These are phyloP conservation scores for Hapsidospora chrysogenum DNA, from an alignment of 495 filamentous ascomycete species.

Conservation along the genomic window DNA sequence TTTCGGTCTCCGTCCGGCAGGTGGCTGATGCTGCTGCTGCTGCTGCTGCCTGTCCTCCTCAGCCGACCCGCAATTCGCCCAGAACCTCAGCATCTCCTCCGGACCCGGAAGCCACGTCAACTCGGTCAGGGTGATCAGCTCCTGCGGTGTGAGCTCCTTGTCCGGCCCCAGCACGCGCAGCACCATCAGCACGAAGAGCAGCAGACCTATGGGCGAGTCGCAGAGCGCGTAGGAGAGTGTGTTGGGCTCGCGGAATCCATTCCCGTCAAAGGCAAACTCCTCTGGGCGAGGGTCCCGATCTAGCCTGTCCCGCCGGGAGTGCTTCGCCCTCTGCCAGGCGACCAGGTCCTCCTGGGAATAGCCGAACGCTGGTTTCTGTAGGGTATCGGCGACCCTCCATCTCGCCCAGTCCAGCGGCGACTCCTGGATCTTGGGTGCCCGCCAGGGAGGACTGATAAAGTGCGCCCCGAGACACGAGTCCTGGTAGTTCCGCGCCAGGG, in stretches of 20 bases:
- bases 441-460: constrained; percentile 32
- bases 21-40: constrained; percentile 7
- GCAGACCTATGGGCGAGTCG: constrained; percentile 33
- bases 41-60: constrained; percentile 6
- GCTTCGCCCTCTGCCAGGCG: constrained; percentile 1
- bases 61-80: constrained; percentile 15
- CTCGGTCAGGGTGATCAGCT: constrained; percentile 27
- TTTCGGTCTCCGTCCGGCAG: constrained; percentile 8
- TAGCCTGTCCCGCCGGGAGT: neutral
- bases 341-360: constrained; percentile 22
- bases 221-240: constrained; percentile 34
- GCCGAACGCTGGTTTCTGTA: constrained; percentile 20
- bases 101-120: constrained; percentile 33
- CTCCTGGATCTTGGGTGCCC: constrained; percentile 13
- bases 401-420: constrained; percentile 23
- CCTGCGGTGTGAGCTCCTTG: constrained; percentile 17
- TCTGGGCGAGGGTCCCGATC: neutral
- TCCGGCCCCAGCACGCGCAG: constrained; percentile 15
- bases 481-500: constrained; percentile 34
- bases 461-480: constrained; percentile 44
- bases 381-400: constrained; percentile 22
- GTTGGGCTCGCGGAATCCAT: constrained; percentile 24
- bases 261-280: neutral
- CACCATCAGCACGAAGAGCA: constrained; percentile 23
- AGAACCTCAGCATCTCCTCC: constrained; percentile 27